phyloP scores from a whole-genome alignment of 1,284 basidiomycete genomes.

The Pholiota adiposa region DNA sequence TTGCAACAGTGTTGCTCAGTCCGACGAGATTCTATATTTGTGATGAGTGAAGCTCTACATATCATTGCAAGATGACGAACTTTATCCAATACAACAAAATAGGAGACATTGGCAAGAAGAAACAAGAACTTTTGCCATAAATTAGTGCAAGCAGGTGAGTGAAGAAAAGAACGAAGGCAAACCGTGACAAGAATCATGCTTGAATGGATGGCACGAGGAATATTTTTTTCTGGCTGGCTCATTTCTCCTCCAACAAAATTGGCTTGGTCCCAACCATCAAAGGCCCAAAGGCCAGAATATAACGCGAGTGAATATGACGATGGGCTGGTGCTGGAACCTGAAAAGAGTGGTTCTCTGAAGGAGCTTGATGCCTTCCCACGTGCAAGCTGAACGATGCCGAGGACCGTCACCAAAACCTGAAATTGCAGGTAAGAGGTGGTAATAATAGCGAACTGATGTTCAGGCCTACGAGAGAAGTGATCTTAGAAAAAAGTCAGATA shows the following conservation, averaged over 20 bases:
- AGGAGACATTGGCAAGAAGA: constrained; percentile 84
- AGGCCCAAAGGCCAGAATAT: constrained; percentile 96
- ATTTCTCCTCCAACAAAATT: constrained; percentile 96
- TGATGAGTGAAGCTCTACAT: background rate
- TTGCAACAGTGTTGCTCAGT: constrained; percentile 90
- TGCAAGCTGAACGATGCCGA: constrained; percentile 76
- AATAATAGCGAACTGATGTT: background rate
- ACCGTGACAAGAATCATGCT: constrained; percentile 85
- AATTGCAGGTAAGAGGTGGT: constrained; percentile 9
- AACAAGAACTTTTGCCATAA: constrained; percentile 66
- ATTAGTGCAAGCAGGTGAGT: background rate
- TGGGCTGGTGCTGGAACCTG: constrained; percentile 76
- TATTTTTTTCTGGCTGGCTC: constrained; percentile 81
- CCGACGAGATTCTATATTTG: constrained; percentile 57
- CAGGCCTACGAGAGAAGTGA: constrained; percentile 56
- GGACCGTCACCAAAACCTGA: constrained; percentile 69
- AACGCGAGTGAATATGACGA: constrained; percentile 91
- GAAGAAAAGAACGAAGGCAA: constrained; percentile 8
- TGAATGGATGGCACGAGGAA: constrained; percentile 87
- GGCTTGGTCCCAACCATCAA: constrained; percentile 92
- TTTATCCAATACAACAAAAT: constrained; percentile 93
- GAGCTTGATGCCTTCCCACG: constrained; percentile 72
- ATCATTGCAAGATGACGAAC: constrained; percentile 40
- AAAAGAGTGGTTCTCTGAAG: constrained; percentile 70
- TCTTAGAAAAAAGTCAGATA: constrained; percentile 38